Evolutionary conservation across 805 yeast species (phyloP).

Genomic region (Nakazawaea molendinolei): DNA sequence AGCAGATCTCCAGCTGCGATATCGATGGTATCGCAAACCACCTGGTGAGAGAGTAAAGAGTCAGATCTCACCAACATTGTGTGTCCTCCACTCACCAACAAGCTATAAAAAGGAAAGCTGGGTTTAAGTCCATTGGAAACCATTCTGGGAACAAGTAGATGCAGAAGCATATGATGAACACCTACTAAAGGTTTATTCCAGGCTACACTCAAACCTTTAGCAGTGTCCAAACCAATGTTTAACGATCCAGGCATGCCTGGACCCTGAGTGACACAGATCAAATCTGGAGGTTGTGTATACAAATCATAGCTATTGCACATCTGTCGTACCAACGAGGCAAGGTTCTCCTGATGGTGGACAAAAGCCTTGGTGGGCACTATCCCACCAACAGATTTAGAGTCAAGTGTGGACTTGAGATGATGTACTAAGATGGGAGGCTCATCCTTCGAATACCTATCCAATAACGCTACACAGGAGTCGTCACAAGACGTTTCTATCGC

Average conservation of each 20-base stretch:
- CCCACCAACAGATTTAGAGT: conserved; percentile 69
- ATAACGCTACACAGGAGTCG: conserved; percentile 82
- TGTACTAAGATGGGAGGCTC: conserved; percentile 43
- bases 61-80: conserved; percentile 74
- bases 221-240: conserved; percentile 74
- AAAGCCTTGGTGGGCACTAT: conserved; percentile 84
- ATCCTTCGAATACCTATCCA: conserved; percentile 38
- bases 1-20: conserved; percentile 91
- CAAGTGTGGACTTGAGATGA: conserved; percentile 59
- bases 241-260: conserved; percentile 95
- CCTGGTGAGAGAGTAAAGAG: conserved; percentile 57
- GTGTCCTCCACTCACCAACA: conserved; percentile 91
- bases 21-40: conserved; percentile 71
- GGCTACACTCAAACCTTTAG: conserved; percentile 78
- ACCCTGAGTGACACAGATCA: conserved; percentile 88
- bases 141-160: conserved; percentile 62
- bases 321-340: conserved; percentile 45
- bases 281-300: conserved; percentile 41
- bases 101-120: conserved; percentile 61
- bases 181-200: conserved; percentile 77
- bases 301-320: conserved; percentile 34
- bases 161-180: conserved; percentile 96
- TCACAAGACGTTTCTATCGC: conserved; percentile 95
- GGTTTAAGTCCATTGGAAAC: conserved; percentile 37
- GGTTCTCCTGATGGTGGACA: conserved; percentile 58